These are phyloP conservation scores for Fusarium tupiense DNA, from an alignment of 2,329 filamentous ascomycete genomes.

Conservation along the genomic window DNA sequence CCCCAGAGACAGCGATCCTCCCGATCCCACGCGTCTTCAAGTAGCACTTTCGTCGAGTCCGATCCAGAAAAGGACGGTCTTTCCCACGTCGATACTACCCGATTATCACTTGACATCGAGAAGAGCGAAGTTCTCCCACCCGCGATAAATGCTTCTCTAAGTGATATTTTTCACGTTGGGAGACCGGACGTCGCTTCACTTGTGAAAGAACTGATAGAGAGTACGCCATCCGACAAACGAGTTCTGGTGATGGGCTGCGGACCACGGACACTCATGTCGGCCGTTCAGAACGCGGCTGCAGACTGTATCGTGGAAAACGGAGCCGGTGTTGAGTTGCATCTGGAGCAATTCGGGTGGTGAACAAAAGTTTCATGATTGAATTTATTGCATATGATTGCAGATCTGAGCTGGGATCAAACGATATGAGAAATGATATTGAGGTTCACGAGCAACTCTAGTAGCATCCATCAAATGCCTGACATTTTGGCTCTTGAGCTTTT, in stretches of 20 bases:
- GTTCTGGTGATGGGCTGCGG: conserved; percentile 59
- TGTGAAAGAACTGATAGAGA: conserved; percentile 46
- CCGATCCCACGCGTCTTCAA: conserved; percentile 23
- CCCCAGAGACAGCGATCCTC: conserved; percentile 4
- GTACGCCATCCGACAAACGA: conserved; percentile 43
- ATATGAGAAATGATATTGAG: neutral
- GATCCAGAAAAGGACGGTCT: conserved; percentile 23
- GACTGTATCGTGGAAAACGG: conserved; percentile 52
- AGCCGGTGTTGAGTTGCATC: conserved; percentile 59
- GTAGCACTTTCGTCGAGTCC: neutral
- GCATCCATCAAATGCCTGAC: neutral
- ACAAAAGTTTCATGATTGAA: neutral
- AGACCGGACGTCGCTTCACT: conserved; percentile 52
- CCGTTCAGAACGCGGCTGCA: conserved; percentile 54
- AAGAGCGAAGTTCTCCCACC: conserved; percentile 29
- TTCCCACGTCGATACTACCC: neutral
- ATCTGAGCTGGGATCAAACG: neutral
- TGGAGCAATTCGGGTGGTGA: conserved; percentile 59
- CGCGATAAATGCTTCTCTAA: neutral
- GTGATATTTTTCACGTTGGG: conserved; percentile 43
- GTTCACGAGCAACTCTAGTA: conserved; percentile 1
- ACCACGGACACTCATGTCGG: conserved; percentile 53
- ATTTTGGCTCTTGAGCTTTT: conserved; percentile 23
- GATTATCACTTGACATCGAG: conserved; percentile 15
- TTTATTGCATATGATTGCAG: neutral